Conservation (phyloP, 2,329 filamentous ascomycete species). For the Clarireedia monteithiana region DNA sequence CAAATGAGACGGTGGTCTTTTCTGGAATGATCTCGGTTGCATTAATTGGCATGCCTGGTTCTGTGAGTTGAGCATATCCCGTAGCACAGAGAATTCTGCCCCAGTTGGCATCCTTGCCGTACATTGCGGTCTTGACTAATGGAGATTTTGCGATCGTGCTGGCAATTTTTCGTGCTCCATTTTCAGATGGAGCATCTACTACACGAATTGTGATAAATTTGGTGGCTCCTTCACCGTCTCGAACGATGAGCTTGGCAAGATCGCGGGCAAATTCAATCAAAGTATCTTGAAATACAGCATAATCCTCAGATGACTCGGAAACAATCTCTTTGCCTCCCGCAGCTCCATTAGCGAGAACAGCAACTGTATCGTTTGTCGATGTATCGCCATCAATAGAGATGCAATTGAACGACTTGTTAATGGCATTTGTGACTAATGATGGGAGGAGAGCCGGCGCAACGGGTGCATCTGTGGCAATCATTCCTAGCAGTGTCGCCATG, state of each 20-base stretch:
- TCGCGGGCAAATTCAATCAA: conserved; percentile 74
- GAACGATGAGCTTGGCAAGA: conserved; percentile 85
- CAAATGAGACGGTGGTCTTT: conserved; percentile 69
- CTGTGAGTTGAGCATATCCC: conserved; percentile 64
- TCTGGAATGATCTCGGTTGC: conserved; percentile 59
- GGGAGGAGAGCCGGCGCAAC: conserved; percentile 61
- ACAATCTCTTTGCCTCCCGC: conserved; percentile 63
- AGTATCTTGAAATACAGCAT: conserved; percentile 59
- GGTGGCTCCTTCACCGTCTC: conserved; percentile 93
- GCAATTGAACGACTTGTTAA: conserved; percentile 85
- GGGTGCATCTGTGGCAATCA: conserved; percentile 87
- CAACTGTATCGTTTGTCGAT: conserved; percentile 93
- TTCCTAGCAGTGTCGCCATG: conserved; percentile 88
- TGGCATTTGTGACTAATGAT: conserved; percentile 62
- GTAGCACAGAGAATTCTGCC: conserved; percentile 92
- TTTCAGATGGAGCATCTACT: conserved; percentile 59
- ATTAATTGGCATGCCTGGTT: conserved; percentile 46
- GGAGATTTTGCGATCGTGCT: conserved; percentile 85
- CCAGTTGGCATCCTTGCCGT: conserved; percentile 98
- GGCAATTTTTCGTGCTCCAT: conserved; percentile 70
- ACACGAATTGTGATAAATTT: conserved; percentile 96
- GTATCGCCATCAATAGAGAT: conserved; percentile 97
- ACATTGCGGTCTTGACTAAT: conserved; percentile 93
- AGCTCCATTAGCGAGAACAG: conserved; percentile 89
- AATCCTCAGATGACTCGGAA: conserved; percentile 51